A percentile compares a stretch with the other conserved stretches of the same genome.
Evolutionary conservation across 305 asterid genomes (phyloP).

Genomic region (Caryopteris hybrid): DNA sequence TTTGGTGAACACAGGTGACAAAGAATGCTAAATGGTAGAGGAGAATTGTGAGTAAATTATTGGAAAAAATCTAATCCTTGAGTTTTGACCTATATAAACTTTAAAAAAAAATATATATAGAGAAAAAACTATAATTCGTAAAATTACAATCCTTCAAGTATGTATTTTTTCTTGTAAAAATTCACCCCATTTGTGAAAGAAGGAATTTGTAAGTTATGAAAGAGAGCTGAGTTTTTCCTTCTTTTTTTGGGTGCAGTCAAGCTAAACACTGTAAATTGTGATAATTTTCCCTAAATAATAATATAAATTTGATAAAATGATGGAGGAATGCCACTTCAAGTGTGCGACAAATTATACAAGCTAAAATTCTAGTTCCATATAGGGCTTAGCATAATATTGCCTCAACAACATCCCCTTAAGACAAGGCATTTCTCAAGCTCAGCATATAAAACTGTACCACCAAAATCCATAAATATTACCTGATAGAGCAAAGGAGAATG

Average conservation of each 20-base stretch:
- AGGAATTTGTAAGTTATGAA: too few relatives aligned
- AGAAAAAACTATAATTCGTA: too few relatives aligned
- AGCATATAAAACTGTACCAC: background rate
- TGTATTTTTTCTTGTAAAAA: too few relatives aligned
- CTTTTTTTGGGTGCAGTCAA: too few relatives aligned
- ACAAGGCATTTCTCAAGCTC: slow-evolving; percentile 4
- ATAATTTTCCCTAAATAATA: too few relatives aligned
- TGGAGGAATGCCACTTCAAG: background rate
- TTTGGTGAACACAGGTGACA: background rate
- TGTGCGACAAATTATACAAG: background rate
- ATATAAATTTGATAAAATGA: background rate
- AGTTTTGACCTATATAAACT: too few relatives aligned
- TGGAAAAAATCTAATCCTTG: too few relatives aligned
- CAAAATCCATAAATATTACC: slow-evolving; percentile 39
- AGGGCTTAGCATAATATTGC: background rate
- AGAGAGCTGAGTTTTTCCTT: too few relatives aligned
- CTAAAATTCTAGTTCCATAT: background rate
- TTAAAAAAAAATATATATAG: too few relatives aligned
- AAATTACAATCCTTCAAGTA: too few relatives aligned
- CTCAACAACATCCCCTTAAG: background rate
- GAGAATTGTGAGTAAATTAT: background rate
- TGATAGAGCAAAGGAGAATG: slow-evolving; percentile 95
- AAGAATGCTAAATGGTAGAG: background rate
- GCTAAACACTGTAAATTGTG: too few relatives aligned
- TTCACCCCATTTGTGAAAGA: too few relatives aligned